These are phyloP conservation scores for Oleoguttula mirabilis DNA, from an alignment of 495 filamentous ascomycete genomes.

Conservation along the genomic window DNA sequence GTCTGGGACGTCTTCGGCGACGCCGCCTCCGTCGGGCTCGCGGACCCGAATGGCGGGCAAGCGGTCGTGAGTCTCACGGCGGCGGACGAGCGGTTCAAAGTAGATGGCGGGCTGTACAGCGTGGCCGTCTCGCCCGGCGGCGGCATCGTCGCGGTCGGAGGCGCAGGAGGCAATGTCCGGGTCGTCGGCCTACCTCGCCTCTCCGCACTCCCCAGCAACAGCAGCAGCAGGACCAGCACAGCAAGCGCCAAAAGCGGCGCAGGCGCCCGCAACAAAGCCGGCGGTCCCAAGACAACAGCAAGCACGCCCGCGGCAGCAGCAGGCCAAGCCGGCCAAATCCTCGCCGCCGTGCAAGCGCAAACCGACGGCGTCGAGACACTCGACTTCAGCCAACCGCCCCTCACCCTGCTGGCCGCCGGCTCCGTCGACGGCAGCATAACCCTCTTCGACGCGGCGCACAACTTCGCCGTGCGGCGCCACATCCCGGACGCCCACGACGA, in stretches of 20 bases:
- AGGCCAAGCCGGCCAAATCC: conserved; percentile 65
- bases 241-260: conserved; percentile 29
- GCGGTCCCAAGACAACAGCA: conserved; percentile 24
- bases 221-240: too few relatives aligned
- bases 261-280: conserved; percentile 36
- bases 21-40: conserved; percentile 61
- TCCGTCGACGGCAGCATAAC: conserved; percentile 85
- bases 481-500: conserved; percentile 74
- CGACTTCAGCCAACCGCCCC: conserved; percentile 61
- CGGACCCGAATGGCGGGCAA: conserved; percentile 50
- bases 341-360: conserved; percentile 59
- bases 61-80: conserved; percentile 67
- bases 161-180: conserved; percentile 70
- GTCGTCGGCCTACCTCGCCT: conserved; percentile 74
- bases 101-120: conserved; percentile 83
- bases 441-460: conserved; percentile 71
- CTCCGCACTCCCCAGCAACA: conserved; percentile 20
- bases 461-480: conserved; percentile 69
- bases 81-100: conserved; percentile 74
- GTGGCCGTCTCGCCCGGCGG: conserved; percentile 69
- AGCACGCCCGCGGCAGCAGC: conserved; percentile 28
- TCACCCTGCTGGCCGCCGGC: conserved; percentile 73
- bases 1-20: conserved; percentile 88
- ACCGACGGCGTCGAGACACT: conserved; percentile 75
- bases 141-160: conserved; percentile 71